Base-by-base conservation (phyloP, 305 asterid species). In the Withania somnifera region DNA sequence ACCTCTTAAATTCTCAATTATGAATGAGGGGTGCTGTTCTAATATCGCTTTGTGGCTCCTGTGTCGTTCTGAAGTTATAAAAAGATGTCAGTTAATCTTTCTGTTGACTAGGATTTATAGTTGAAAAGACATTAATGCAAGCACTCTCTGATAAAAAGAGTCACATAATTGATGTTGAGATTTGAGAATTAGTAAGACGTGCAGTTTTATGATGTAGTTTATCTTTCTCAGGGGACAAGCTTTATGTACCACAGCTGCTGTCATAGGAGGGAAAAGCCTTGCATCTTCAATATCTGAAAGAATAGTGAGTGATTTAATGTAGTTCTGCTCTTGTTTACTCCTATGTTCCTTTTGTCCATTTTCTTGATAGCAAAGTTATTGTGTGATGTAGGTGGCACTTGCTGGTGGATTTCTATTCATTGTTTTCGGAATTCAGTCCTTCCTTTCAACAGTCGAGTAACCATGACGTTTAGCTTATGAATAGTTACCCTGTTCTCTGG, bases 161-260 rank as follows among this genome's bases (percentile, higher is more conserved):
- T 61, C 19, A 6, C 69, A 32, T 66, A 73, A 73, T 24, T 47
- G 60, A 10, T 24, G 60, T 73, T 8, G 40, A 36, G 40, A n/a
- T n/a, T n/a, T n/a, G 38, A 73, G 19, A 71, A 47, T 73, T 24
- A 13, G 42, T 15, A 1, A 47, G 15, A 73, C 15, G 79, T 22
- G 11, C 26, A 47, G 42, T 24, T 73, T 47, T 73, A 4, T 47
- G 79, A 47, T 10, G 60, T 73, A 11, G 5, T 73, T 26, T 4
- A 26, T 83, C 64, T 71, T 85, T 89, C 85, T 87, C 90, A 96
- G 99, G 20, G 99, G 98, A 77, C 99, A 96, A 87, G 94, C 98
- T 56, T 88, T 96, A 85, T 96, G 99, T 84, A 93, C 97, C 22
- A 90, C 96, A 71, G 97, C 98, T 84, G 99, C 99, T 24, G 99